phyloP scores from a whole-genome alignment of 179 eudicot species.

The Nepenthes alata region DNA sequence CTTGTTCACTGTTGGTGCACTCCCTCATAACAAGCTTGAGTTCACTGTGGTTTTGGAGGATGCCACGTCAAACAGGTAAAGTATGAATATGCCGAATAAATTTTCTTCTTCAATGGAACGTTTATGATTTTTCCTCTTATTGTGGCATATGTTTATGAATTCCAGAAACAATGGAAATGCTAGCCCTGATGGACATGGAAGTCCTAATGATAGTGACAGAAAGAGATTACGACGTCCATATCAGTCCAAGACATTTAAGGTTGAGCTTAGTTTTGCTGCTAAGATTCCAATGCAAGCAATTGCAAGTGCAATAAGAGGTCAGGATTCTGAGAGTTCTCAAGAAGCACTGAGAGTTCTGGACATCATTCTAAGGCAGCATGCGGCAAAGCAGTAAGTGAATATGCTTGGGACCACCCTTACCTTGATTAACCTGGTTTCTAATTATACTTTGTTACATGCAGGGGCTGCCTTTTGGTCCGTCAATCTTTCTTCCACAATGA shows the following conservation, averaged over 20 bases:
- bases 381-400: constrained; percentile 64
- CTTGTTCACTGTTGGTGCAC: constrained; percentile 78
- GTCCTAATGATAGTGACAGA: constrained; percentile 39
- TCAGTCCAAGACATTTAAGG: constrained; percentile 66
- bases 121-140: background rate
- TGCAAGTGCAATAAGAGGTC: constrained; percentile 70
- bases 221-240: constrained; percentile 66
- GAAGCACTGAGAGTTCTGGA: constrained; percentile 84
- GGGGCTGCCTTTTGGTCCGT: constrained; percentile 86
- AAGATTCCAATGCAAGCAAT: constrained; percentile 93
- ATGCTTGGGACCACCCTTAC: too few species aligned
- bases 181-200: constrained; percentile 40
- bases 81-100: too few species aligned
- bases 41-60: constrained; percentile 85
- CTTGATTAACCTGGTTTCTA: background rate
- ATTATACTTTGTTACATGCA: constrained; percentile 15
- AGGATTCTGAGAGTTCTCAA: constrained; percentile 69
- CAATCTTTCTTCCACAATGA: constrained; percentile 40
- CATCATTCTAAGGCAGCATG: constrained; percentile 83
- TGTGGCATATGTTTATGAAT: background rate
- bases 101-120: background rate
- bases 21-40: constrained; percentile 76
- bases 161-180: constrained; percentile 57
- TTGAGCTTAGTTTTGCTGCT: constrained; percentile 84
- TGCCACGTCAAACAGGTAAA: constrained; percentile 52